phyloP scores from a whole-genome alignment of 176 grass and related monocot species.

The Calamus simplicifolius region DNA sequence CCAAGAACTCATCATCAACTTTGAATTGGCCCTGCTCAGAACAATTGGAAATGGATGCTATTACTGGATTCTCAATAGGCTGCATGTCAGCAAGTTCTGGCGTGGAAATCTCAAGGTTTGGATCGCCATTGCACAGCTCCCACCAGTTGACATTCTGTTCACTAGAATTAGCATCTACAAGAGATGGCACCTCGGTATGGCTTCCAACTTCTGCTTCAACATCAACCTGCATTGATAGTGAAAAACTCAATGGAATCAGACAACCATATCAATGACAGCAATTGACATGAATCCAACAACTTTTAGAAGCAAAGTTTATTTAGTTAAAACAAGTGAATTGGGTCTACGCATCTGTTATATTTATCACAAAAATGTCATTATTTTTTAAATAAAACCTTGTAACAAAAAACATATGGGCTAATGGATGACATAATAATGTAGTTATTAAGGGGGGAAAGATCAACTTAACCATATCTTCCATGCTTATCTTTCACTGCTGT shows the following conservation, averaged over 20 bases:
- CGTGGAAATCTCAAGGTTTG: conserved; percentile 23
- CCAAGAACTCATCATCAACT: conserved; percentile 69
- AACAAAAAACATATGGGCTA: too few relatives aligned
- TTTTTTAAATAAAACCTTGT: too few relatives aligned
- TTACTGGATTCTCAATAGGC: conserved; percentile 19
- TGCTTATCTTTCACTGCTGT: too few relatives aligned
- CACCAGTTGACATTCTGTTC: neutral
- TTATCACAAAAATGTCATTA: too few relatives aligned
- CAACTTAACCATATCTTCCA: too few relatives aligned
- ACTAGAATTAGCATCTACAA: conserved; percentile 3
- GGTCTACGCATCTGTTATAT: too few relatives aligned
- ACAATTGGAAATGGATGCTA: conserved; percentile 11
- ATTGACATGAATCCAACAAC: neutral
- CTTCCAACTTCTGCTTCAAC: conserved; percentile 8
- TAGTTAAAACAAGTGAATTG: neutral
- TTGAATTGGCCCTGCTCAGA: neutral
- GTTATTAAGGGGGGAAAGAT: too few relatives aligned
- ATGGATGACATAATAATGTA: too few relatives aligned
- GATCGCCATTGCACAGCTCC: neutral
- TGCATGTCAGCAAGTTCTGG: conserved; percentile 32
- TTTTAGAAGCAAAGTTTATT: neutral
- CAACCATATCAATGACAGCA: conserved; percentile 1
- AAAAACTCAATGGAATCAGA: conserved; percentile 9
- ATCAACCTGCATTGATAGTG: conserved; percentile 29
- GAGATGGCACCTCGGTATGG: conserved; percentile 8